These are phyloP conservation scores for Neonectria magnoliae DNA, from an alignment of 2,329 filamentous ascomycete species.

Conservation along the genomic window DNA sequence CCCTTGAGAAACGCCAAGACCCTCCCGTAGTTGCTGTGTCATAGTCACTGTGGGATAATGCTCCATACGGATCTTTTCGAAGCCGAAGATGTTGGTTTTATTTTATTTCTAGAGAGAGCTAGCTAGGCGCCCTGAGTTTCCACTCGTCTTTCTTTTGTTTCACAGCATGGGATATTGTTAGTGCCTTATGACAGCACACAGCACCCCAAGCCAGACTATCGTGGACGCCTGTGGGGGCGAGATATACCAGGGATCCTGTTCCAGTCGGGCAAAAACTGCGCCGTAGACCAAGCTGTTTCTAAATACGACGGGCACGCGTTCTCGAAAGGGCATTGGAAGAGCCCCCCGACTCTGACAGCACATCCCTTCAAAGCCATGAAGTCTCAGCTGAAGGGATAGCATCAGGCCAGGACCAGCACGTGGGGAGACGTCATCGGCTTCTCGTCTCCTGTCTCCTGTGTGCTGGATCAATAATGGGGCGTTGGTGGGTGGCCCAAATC, in stretches of 20 bases:
- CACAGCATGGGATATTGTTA: conserved; percentile 38
- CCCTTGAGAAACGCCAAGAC: conserved; percentile 24
- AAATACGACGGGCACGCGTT: conserved; percentile 20
- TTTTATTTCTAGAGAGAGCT: neutral
- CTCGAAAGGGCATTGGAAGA: conserved; percentile 11
- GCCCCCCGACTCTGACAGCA: conserved; percentile 14
- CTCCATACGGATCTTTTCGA: neutral
- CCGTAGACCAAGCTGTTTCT: conserved; percentile 21
- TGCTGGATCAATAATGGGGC: conserved; percentile 16
- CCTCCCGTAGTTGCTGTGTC: neutral
- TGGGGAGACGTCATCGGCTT: conserved; percentile 13
- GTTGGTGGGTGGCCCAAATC: conserved; percentile 31
- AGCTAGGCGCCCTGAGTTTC: conserved; percentile 13
- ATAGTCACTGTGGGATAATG: neutral
- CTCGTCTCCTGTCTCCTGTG: conserved; percentile 3
- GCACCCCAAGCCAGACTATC: conserved; percentile 8
- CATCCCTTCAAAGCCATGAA: conserved; percentile 17
- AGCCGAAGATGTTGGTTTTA: neutral
- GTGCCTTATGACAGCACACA: conserved; percentile 30
- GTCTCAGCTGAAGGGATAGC: conserved; percentile 23
- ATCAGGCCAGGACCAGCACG: conserved; percentile 14
- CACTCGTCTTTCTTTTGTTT: conserved; percentile 33
- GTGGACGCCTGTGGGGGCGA: conserved; percentile 26
- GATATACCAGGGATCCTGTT: conserved; percentile 30
- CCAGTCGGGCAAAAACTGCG: conserved; percentile 22